Conservation (phyloP, 805 yeast species). For the Clavispora asparagi region DNA sequence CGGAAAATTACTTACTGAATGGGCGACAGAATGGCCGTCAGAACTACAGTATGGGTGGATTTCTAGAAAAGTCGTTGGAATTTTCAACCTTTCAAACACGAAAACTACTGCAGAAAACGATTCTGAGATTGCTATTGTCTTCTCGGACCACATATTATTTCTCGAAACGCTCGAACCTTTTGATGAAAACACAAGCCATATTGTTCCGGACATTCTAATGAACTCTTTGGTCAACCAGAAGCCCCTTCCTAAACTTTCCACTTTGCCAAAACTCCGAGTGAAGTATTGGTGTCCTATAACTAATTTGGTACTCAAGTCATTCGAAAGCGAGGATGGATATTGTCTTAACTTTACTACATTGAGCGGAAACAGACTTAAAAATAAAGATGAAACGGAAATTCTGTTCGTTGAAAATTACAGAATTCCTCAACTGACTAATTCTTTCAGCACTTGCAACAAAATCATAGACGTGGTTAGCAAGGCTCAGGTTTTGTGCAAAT, state of each 20-base stretch:
- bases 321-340: slow-evolving; percentile 20
- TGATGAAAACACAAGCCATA: slow-evolving; percentile 41
- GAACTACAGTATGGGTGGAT: slow-evolving; percentile 88
- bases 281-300: slow-evolving; percentile 61
- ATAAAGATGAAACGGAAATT: slow-evolving; percentile 14
- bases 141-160: slow-evolving; percentile 74
- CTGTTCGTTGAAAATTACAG: slow-evolving; percentile 23
- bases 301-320: slow-evolving; percentile 48
- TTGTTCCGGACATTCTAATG: slow-evolving; percentile 74
- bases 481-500: slow-evolving; percentile 69
- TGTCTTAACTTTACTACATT: slow-evolving; percentile 24
- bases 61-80: slow-evolving; percentile 76
- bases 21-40: slow-evolving; percentile 83
- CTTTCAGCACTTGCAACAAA: slow-evolving; percentile 20
- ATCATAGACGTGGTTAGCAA: slow-evolving; percentile 58
- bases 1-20: slow-evolving; percentile 79
- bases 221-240: slow-evolving; percentile 84
- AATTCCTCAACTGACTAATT: slow-evolving; percentile 9
- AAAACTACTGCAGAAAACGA: slow-evolving; percentile 10
- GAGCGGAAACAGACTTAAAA: slow-evolving; percentile 22
- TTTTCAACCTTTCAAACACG: slow-evolving; percentile 40
- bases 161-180: slow-evolving; percentile 47
- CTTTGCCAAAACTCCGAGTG: slow-evolving; percentile 65
- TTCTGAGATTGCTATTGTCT: slow-evolving; percentile 60
- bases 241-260: slow-evolving; percentile 48